phyloP scores from a whole-genome alignment of 1,284 basidiomycete genomes.

The Abortiporus biennis region DNA sequence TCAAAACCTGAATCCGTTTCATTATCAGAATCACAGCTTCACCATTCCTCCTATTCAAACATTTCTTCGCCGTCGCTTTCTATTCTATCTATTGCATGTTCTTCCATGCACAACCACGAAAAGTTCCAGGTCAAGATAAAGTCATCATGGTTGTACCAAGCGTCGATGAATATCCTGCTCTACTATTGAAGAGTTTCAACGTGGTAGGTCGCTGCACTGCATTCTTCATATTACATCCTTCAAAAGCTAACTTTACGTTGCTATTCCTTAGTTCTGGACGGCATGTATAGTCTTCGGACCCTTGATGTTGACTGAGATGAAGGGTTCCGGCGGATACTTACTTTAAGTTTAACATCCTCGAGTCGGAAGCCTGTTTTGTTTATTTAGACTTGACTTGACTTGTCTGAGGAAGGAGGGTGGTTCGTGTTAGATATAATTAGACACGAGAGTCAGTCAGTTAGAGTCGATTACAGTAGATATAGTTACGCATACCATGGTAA shows the following conservation, averaged over 20 bases:
- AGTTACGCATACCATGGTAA: too few species aligned
- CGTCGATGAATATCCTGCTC: slow-evolving; percentile 53
- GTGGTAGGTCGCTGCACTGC: slow-evolving; percentile 43
- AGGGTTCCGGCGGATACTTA: too few species aligned
- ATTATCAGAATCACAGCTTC: slow-evolving; percentile 58
- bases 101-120: slow-evolving; percentile 42
- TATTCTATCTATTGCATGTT: slow-evolving; percentile 90
- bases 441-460: too few species aligned
- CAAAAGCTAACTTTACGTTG: background rate
- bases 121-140: slow-evolving; percentile 20
- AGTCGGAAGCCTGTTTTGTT: too few species aligned
- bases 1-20: background rate
- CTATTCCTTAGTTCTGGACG: slow-evolving; percentile 65
- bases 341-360: too few species aligned
- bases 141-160: slow-evolving; percentile 35
- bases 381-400: too few species aligned
- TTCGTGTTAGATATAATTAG: too few species aligned
- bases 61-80: slow-evolving; percentile 95
- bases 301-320: slow-evolving; percentile 80
- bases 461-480: too few species aligned
- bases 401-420: too few species aligned
- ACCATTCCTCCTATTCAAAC: slow-evolving; percentile 75
- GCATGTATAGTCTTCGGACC: slow-evolving; percentile 85
- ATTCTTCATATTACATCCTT: background rate
- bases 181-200: slow-evolving; percentile 45